Evolutionary conservation across 495 filamentous ascomycete genomes (phyloP).

Genomic region (Talaromyces nanjingensis): DNA sequence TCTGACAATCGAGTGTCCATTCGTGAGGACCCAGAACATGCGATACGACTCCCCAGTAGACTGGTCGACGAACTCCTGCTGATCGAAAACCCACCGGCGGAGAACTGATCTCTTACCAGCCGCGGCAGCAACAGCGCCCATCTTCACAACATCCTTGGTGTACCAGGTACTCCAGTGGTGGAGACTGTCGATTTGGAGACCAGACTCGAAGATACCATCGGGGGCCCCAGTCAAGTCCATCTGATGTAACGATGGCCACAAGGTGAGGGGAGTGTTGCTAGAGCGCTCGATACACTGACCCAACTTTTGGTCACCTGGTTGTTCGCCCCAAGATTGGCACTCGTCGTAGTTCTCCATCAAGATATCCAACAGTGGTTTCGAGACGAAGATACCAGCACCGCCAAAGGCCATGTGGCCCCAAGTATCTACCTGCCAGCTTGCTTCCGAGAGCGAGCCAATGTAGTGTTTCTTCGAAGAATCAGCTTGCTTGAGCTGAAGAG

Average conservation of each 20-base stretch:
- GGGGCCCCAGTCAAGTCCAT: slow-evolving; percentile 55
- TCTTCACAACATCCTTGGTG: slow-evolving; percentile 48
- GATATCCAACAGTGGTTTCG: slow-evolving; percentile 47
- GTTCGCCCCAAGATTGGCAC: slow-evolving; percentile 45
- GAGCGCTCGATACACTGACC: slow-evolving; percentile 54
- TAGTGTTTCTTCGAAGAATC: slow-evolving; percentile 47
- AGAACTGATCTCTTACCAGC: slow-evolving; percentile 56
- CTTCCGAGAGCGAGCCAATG: slow-evolving; percentile 59
- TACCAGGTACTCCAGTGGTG: slow-evolving; percentile 61
- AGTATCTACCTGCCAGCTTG: slow-evolving; percentile 47
- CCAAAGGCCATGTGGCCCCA: slow-evolving; percentile 64
- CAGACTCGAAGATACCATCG: slow-evolving; percentile 58
- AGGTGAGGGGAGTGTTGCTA: slow-evolving; percentile 47
- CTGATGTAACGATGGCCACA: slow-evolving; percentile 54
- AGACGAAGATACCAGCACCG: slow-evolving; percentile 63
- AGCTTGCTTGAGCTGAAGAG: slow-evolving; percentile 45
- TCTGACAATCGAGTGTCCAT: slow-evolving; percentile 54
- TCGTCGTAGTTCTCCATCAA: slow-evolving; percentile 46
- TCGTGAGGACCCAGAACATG: slow-evolving; percentile 50
- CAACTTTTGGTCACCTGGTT: slow-evolving; percentile 54
- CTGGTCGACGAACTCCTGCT: slow-evolving; percentile 39
- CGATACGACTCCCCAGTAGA: slow-evolving; percentile 31
- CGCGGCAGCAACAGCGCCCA: slow-evolving; percentile 47
- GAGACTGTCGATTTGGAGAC: slow-evolving; percentile 47
- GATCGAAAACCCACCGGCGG: slow-evolving; percentile 54